Evolutionary conservation across 306 rosid genomes (phyloP).

Genomic region (Alnus rubra): DNA sequence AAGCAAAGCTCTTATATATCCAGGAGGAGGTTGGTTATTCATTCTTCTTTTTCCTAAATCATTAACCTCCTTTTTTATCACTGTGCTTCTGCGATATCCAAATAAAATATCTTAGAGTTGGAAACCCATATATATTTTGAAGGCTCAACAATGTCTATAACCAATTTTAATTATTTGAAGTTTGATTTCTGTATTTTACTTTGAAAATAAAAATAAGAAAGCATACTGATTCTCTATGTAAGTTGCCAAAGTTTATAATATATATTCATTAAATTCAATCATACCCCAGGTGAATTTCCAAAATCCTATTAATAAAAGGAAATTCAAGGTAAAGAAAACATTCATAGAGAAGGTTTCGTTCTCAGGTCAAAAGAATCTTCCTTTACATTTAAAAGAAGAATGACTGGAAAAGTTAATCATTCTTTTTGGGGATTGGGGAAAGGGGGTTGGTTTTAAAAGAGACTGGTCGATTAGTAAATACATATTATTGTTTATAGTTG

Average conservation of each 20-base stretch:
- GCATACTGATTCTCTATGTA: neutral
- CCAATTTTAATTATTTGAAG: neutral
- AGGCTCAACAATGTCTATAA: neutral
- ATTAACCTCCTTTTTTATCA: neutral
- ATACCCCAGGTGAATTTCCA: neutral
- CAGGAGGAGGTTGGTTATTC: constrained; percentile 80
- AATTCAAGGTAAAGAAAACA: neutral
- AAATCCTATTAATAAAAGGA: neutral
- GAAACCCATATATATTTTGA: neutral
- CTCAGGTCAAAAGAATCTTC: neutral
- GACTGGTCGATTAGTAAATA: no score
- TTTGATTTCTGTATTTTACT: neutral
- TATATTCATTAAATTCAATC: neutral
- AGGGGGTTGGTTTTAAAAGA: neutral
- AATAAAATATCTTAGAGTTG: neutral
- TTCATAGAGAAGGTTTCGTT: neutral
- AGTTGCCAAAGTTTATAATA: neutral
- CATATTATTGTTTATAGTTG: no score
- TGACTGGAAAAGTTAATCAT: neutral
- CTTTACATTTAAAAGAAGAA: neutral
- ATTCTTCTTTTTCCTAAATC: neutral
- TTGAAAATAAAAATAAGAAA: neutral
- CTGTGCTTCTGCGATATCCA: neutral
- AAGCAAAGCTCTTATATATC: constrained; percentile 78
- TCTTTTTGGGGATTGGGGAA: neutral